Conservation (phyloP, 495 filamentous ascomycete genomes). For the Immersiella caudata region DNA sequence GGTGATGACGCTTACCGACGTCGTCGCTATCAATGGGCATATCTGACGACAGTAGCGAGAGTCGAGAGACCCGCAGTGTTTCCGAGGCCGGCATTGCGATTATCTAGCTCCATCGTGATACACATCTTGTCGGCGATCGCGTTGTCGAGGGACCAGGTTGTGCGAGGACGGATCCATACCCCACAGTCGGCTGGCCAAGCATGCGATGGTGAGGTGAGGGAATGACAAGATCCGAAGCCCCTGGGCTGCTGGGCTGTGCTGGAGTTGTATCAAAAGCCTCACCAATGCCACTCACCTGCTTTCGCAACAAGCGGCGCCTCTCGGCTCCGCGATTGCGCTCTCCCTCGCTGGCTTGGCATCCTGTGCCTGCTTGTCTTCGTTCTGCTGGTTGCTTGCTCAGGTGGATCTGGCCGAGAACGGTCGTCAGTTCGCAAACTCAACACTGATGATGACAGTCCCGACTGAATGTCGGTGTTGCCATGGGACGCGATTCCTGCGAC, state of each 20-base stretch:
- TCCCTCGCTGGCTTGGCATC: not conserved
- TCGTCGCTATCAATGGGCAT: not conserved
- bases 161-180: constrained; percentile 9
- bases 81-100: not conserved
- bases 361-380: not conserved
- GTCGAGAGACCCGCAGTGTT: not conserved
- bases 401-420: not conserved
- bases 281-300: constrained; percentile 21
- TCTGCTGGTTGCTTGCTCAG: not conserved
- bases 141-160: constrained; percentile 19
- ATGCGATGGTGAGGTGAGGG: not conserved
- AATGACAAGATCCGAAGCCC: not conserved
- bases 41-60: not conserved
- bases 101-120: constrained; percentile 11
- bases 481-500: constrained; percentile 16
- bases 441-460: not conserved
- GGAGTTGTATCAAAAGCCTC: constrained; percentile 24
- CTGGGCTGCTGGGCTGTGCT: constrained; percentile 21
- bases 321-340: not conserved
- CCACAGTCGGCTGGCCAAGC: constrained; percentile 10
- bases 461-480: not conserved
- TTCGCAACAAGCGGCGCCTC: not conserved
- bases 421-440: not conserved
- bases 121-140: constrained; percentile 7
- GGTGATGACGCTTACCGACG: not conserved